phyloP scores from a whole-genome alignment of 306 rosid species.

The Trifolium repens region DNA sequence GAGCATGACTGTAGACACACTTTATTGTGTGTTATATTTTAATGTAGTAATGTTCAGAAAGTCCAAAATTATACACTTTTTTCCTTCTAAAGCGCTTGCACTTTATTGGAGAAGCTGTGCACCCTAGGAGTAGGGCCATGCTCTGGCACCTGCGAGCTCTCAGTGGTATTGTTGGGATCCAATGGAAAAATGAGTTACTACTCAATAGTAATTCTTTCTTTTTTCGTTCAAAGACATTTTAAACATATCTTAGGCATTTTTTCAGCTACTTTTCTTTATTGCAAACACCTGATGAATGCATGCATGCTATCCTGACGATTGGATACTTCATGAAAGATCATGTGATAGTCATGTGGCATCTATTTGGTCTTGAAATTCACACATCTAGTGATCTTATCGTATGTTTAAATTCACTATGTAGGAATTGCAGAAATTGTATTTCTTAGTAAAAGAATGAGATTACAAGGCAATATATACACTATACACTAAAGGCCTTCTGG shows the following conservation, averaged over 20 bases:
- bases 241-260: neutral
- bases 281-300: conserved; percentile 20
- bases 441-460: neutral
- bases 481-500: neutral
- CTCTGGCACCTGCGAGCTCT: conserved; percentile 17
- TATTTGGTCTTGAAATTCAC: conserved; percentile 12
- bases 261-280: conserved; percentile 2
- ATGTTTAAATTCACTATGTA: neutral
- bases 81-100: conserved; percentile 19
- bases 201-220: neutral
- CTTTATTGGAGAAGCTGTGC: conserved; percentile 31
- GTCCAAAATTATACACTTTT: conserved; percentile 6
- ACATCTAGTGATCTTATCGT: conserved; percentile 13
- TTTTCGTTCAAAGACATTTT: conserved; percentile 16
- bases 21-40: conserved; percentile 1
- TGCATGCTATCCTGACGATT: neutral
- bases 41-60: neutral
- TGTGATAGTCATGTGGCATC: conserved; percentile 5
- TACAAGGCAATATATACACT: neutral
- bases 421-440: neutral
- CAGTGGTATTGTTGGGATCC: conserved; percentile 17
- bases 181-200: neutral
- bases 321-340: conserved; percentile 8
- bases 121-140: neutral
- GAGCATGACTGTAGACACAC: conserved; percentile 17